Percentiles rank a stretch among this genome's conserved stretches.
Evolutionary conservation across 2,329 filamentous ascomycete species (phyloP).

Genomic region (Cordyceps cicadae): DNA sequence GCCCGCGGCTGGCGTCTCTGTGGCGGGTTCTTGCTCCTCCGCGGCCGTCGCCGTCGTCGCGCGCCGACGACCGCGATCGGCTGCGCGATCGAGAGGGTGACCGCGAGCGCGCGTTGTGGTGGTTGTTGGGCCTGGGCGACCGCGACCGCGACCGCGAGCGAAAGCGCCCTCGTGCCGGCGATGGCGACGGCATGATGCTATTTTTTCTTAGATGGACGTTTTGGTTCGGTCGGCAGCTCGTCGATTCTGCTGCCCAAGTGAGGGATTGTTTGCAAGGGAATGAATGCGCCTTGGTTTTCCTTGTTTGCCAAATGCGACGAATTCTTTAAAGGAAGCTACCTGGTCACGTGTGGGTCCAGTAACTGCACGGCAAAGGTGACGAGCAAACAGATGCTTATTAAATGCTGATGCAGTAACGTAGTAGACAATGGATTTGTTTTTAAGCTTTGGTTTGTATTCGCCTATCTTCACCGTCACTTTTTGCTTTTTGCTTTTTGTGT

Average conservation of each 20-base stretch:
- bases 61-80: conserved; percentile 3
- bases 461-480: too few species aligned
- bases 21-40: not conserved
- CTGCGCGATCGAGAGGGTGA: conserved; percentile 22
- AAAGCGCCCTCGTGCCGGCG: conserved; percentile 25
- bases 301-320: not conserved
- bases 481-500: too few species aligned
- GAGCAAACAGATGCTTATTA: conserved; percentile 24
- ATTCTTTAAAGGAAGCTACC: conserved; percentile 7
- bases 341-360: conserved; percentile 7
- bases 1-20: conserved; percentile 12
- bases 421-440: not conserved
- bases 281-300: not conserved
- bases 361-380: not conserved
- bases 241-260: not conserved
- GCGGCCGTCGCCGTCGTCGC: not conserved
- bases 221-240: not conserved
- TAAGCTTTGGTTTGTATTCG: too few species aligned
- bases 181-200: conserved; percentile 11
- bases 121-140: conserved; percentile 16
- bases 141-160: conserved; percentile 30
- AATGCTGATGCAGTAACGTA: conserved; percentile 15
- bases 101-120: conserved; percentile 10
- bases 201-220: not conserved
- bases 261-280: not conserved